Evolutionary conservation across 208 protist species (phyloP), one percentile per base, ranked within the genome.

Genomic region (Crithidia fasciculata): DNA sequence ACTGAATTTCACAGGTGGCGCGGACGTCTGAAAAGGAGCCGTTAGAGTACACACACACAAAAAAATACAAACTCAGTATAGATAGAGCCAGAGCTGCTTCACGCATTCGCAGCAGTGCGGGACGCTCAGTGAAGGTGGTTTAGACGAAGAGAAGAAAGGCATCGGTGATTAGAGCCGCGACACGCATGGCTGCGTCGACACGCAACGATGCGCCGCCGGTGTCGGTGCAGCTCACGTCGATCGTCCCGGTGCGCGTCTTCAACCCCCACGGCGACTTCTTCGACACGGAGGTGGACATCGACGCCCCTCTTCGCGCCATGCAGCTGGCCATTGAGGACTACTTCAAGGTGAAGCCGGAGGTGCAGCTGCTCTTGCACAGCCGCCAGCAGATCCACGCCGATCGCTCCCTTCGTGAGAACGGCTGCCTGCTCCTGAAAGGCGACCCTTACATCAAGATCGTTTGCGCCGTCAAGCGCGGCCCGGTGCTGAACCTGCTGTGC

Each of bases 401-500:
- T 28, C 59, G 78, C 43, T 87, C 88, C 10, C 81, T 96, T 60
- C 76, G 79, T 2, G 83, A 84, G 45, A 96, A 94, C 67, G 89
- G 89, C 8, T 96, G 91, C 69, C 77, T 93, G 55, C 56, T 96
- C 66, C 86, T 94, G 16, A 96, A 96, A 66, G 91, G 91, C n/a
- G 91, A 96, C 66, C 91, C 91, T 3, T 94, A 85, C 64, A 79
- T 96, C 54, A 92, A 90, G 72, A 61, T 96, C 12, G 74, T 91
- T 5, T 86, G 83, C 70, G 59, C 76, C 59, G 52, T 93, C 39
- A 91, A 91, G 78, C 88, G 89, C 45, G 91, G 91, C 0, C 69
- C 87, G 37, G 69, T 88, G 63, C 69, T 94, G 37, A 96, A 96
- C 67, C 59, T 96, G 36, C 64, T 89, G 84, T 88, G 77, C 74